phyloP scores from a whole-genome alignment of 352 stramenopile genomes.

The Phytopythium helicoides region DNA sequence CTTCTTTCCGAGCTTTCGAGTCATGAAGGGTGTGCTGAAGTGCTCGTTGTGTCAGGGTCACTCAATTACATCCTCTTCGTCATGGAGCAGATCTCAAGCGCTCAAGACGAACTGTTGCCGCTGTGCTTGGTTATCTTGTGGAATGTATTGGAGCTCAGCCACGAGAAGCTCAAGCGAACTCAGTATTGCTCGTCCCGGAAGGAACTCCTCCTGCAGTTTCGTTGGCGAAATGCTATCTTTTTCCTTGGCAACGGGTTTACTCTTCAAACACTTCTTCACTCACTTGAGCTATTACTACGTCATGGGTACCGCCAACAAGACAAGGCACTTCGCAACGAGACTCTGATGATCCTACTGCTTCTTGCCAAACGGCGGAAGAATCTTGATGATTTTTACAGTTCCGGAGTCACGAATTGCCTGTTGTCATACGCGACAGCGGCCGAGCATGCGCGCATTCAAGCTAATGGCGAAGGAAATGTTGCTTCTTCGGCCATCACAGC shows the following conservation, averaged over 20 bases:
- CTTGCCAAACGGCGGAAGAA: constrained; percentile 44
- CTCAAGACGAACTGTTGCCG: constrained; percentile 66
- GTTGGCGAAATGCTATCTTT: constrained; percentile 58
- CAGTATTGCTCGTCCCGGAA: constrained; percentile 43
- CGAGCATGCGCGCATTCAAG: constrained; percentile 27
- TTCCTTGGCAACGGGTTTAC: constrained; percentile 62
- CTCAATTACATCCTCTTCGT: constrained; percentile 72
- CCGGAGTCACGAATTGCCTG: constrained; percentile 54
- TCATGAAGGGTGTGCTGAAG: constrained; percentile 62
- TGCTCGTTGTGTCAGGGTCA: constrained; percentile 56
- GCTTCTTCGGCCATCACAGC: constrained; percentile 40
- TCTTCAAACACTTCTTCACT: constrained; percentile 53
- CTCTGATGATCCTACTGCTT: constrained; percentile 63
- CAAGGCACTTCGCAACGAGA: constrained; percentile 79
- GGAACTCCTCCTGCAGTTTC: constrained; percentile 58
- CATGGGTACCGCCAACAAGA: constrained; percentile 68
- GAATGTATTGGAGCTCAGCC: constrained; percentile 70
- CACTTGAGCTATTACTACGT: constrained; percentile 52
- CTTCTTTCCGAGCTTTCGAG: constrained; percentile 66
- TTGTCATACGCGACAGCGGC: constrained; percentile 61
- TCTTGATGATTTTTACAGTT: constrained; percentile 55
- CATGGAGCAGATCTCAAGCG: constrained; percentile 44
- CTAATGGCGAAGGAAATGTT: constrained; percentile 11
- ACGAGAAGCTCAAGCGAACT: constrained; percentile 45
- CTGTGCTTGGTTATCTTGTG: constrained; percentile 72